Evolutionary conservation across 2,329 filamentous ascomycete species (phyloP), one percentile per base, ranked within the genome.

Genomic region (Salinomyces thailandicus): DNA sequence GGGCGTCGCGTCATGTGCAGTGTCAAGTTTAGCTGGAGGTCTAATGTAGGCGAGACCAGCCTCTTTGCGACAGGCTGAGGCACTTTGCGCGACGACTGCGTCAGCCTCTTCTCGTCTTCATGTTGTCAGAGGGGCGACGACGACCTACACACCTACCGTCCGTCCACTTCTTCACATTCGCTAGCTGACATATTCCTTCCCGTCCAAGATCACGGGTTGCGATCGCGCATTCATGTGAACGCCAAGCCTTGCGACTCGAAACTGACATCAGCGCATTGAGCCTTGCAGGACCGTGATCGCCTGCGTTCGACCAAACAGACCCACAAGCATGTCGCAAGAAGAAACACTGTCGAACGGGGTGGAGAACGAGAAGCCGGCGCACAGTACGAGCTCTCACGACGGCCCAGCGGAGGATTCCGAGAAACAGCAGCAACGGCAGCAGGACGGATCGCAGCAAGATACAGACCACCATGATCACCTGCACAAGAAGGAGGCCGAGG

Each of bases 401-500:
- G 20, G 31, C 5, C 31, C 8, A 15, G 19, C 19, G 22, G n/a
- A 16, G n/a, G 22, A 35, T 17, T 14, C 20, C 13, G 20, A 35
- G 22, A 35, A 35, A 18, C 33, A 35, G 13, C 14, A 26, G 5
- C 13, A 31, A 18, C n/a, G 31, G 28, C 14, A 29, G 28, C 12
- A 31, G 30, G 18, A 31, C 19, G 7, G 36, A 27, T n/a, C n/a
- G 7, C 11, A 36, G n/a, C n/a, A 42, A 16, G 19, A 42, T 18
- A 27, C 13, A 4, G 14, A 28, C 16, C 26, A 19, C n/a, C n/a
- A n/a, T n/a, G 20, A 28, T n/a, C n/a, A n/a, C n/a, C n/a, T n/a
- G n/a, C n/a, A n/a, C n/a, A 18, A 11, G 31, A 59, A 57, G 32
- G 49, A 50, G 3, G 48, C 53, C 13, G 36, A 69, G 19, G n/a